Base-by-base conservation (phyloP, 1,139 yeast genomes). In the Debaryomycetaceae sp. region DNA sequence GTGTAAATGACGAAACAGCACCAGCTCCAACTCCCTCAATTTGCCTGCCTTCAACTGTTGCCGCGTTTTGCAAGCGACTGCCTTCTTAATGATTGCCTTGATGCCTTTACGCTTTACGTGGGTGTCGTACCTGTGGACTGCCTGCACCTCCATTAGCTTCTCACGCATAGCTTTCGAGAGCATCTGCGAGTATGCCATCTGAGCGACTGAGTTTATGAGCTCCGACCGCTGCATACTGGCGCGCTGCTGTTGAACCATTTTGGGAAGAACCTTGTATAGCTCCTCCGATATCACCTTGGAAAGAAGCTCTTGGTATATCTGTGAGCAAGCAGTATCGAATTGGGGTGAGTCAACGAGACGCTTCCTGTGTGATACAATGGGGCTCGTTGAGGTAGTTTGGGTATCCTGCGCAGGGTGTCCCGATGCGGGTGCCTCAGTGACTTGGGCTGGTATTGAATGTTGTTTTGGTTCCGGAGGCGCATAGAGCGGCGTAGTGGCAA, bases 121-220 rank as follows among this genome's bases (percentile, higher is more conserved):
- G 8, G 37, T 39, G 2, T 49, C 41, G 31, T 58, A 50, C 27
- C 54, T 44, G 2, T 41, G 23, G 12, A 56, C 65, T 0, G 84
- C 79, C 25, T 57, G 48, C 0, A 65, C 45, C 23, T 72, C 69
- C 25, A 71, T 45, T 0, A 62, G 46, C 2, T 61, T 50, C 21
- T 71, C 53, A 40, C 65, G 72, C 0, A 73, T 46, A 23, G 69
- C 55, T 41, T 83, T 89, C 23, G 71, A 64, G 28, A 83, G 43
- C 44, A 83, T 79, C 1, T 86, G 83, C 9, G 55, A 49, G 39
- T 64, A 81, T 1, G 83, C 50, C 25, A 76, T 80, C 2, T 50
- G 47, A 1, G 78, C 46, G 11, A 78, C 53, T 0, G 57, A n/a
- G 5, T 27, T 18, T 13, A 27, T 27, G 8, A 18, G 4, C 5